A percentile compares a stretch with the other conserved stretches of the same genome.
Evolutionary conservation across 2,329 filamentous ascomycete genomes (phyloP).

Genomic region (Dryadomyces sulphureus): DNA sequence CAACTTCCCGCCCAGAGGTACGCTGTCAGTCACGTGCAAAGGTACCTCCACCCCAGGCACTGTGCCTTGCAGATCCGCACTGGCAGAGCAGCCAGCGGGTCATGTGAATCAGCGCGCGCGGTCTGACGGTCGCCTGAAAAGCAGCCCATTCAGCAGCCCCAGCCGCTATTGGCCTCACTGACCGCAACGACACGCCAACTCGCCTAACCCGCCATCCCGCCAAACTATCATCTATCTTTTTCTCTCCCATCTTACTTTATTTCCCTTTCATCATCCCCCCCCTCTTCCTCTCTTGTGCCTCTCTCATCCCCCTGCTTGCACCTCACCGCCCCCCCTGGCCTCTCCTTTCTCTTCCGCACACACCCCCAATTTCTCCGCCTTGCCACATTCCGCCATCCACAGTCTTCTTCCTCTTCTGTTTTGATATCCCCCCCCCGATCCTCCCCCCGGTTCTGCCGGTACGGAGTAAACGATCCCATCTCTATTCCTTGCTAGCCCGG

Average conservation of each 20-base stretch:
- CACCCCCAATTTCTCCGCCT: neutral
- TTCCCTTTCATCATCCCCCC: neutral
- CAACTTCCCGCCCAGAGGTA: neutral
- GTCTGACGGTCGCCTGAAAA: neutral
- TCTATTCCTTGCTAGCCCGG: neutral
- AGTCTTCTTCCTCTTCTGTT: neutral
- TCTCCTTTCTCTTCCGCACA: neutral
- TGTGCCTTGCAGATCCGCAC: conserved; percentile 7
- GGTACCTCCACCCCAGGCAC: neutral
- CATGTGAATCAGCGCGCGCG: neutral
- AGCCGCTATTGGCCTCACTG: neutral
- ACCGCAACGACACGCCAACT: neutral
- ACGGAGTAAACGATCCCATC: neutral
- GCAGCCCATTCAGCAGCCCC: neutral
- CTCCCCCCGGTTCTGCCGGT: neutral
- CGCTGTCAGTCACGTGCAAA: neutral
- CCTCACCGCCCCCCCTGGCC: neutral
- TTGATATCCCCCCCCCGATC: neutral
- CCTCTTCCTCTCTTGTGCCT: neutral
- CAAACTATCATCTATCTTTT: too few relatives aligned
- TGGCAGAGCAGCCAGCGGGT: neutral
- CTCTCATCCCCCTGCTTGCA: neutral
- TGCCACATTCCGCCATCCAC: neutral
- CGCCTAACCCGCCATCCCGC: too few relatives aligned
- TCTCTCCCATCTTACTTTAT: neutral